Evolutionary conservation across 768 basidiomycete species (phyloP).

Genomic region (Tulasnella sp.): DNA sequence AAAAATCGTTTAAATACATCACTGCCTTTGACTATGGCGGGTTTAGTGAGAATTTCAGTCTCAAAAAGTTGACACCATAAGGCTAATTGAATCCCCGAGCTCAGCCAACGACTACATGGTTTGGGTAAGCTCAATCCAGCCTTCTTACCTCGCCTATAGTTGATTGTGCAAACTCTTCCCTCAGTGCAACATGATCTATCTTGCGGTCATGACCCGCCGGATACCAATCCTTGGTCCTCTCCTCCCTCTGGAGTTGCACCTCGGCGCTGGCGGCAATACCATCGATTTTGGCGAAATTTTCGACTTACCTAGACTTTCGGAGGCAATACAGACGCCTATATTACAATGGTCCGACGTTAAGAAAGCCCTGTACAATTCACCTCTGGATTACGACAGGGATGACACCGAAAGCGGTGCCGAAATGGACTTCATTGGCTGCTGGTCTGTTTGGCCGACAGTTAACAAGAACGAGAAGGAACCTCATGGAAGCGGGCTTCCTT

Average conservation of each 20-base stretch:
- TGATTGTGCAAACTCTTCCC: not conserved
- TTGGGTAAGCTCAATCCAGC: not conserved
- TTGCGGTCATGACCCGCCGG: conserved; percentile 5
- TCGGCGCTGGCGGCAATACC: not conserved
- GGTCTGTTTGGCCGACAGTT: conserved; percentile 19
- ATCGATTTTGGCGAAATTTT: conserved; percentile 54
- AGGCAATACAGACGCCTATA: conserved; percentile 47
- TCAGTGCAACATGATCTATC: conserved; percentile 20
- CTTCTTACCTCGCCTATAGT: not conserved
- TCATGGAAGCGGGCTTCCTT: not conserved
- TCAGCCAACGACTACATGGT: not conserved
- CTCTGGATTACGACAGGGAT: not conserved
- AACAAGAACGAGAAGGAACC: not conserved
- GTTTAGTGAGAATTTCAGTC: not conserved
- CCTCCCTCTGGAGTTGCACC: not conserved
- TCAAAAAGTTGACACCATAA: not conserved
- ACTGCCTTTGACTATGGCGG: not conserved
- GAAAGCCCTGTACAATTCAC: conserved; percentile 35
- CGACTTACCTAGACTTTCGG: conserved; percentile 52
- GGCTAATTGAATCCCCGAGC: not conserved
- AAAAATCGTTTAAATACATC: not conserved
- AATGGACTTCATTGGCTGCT: conserved; percentile 23
- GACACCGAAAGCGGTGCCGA: not conserved
- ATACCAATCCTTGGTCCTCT: conserved; percentile 16
- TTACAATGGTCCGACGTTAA: conserved; percentile 67